Evolutionary conservation across 371 early-diverging fungal genomes (phyloP).

Genomic region (Mucor velutinosus): DNA sequence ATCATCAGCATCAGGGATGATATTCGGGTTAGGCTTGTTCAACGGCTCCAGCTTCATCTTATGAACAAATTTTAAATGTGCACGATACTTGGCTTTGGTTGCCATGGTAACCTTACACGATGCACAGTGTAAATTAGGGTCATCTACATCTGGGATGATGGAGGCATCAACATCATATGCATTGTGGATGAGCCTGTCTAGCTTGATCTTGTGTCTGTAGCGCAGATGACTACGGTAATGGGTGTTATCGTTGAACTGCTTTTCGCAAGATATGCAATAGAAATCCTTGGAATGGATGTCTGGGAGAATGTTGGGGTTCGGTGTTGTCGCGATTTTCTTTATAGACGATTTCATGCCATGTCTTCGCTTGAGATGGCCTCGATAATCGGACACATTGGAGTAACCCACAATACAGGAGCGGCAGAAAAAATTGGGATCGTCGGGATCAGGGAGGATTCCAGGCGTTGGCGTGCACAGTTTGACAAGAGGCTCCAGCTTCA

Average conservation of each 20-base stretch:
- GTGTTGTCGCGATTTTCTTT: background rate
- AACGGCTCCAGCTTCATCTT: background rate
- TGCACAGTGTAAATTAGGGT: background rate
- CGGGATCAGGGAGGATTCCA: background rate
- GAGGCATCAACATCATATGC: background rate
- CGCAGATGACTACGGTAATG: background rate
- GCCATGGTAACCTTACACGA: background rate
- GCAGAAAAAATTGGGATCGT: background rate
- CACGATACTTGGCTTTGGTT: background rate
- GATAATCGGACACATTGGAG: background rate
- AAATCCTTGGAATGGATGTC: background rate
- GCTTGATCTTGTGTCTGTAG: background rate
- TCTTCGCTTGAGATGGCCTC: background rate
- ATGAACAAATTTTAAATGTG: background rate
- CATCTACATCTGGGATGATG: slow-evolving; percentile 1
- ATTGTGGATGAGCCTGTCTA: background rate
- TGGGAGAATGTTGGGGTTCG: background rate
- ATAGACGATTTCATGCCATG: background rate
- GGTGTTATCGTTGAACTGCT: background rate
- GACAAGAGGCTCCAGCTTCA: background rate
- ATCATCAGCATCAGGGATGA: background rate
- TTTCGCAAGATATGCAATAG: background rate
- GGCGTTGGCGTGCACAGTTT: background rate
- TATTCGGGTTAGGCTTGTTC: background rate
- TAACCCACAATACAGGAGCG: background rate